A percentile compares a stretch with the other conserved stretches of the same genome.
phyloP scores from a whole-genome alignment of 75 land plant genomes.

The Adiantum capillusveneris region DNA sequence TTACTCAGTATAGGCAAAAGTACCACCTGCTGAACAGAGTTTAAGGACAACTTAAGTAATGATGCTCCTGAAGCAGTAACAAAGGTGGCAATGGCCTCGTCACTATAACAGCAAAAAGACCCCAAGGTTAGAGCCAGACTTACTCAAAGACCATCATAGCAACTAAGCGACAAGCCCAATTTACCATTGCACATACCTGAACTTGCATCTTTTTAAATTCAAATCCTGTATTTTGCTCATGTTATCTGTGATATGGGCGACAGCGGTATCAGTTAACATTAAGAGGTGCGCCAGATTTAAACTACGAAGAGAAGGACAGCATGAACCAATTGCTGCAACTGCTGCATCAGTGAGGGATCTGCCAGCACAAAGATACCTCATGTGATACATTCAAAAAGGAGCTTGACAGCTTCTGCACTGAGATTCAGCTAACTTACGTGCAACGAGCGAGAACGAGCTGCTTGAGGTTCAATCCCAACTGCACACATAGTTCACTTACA shows the following conservation, averaged over 20 bases:
- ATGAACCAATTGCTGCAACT: conserved; percentile 35
- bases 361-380: conserved; percentile 25
- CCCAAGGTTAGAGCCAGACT: too few species aligned
- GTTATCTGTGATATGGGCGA: conserved; percentile 45
- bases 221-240: conserved; percentile 38
- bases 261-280: conserved; percentile 45
- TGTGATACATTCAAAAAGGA: conserved; percentile 44
- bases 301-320: conserved; percentile 31
- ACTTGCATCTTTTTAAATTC: conserved; percentile 29
- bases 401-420: too few species aligned
- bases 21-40: conserved; percentile 48
- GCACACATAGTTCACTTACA: conserved; percentile 28
- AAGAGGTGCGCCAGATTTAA: conserved; percentile 32
- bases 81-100: conserved; percentile 71
- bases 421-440: conserved; percentile 43
- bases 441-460: conserved; percentile 47
- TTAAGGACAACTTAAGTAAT: conserved; percentile 45
- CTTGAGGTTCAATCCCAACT: conserved; percentile 29
- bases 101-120: conserved; percentile 32
- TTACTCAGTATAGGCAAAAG: too few species aligned
- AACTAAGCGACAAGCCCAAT: too few species aligned
- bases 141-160: too few species aligned
- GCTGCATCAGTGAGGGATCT: conserved; percentile 54
- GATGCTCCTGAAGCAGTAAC: conserved; percentile 41
- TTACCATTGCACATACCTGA: conserved; percentile 36